These are phyloP conservation scores for Fusarium verticillioides DNA, from an alignment of 2,329 filamentous ascomycete species.

Conservation along the genomic window DNA sequence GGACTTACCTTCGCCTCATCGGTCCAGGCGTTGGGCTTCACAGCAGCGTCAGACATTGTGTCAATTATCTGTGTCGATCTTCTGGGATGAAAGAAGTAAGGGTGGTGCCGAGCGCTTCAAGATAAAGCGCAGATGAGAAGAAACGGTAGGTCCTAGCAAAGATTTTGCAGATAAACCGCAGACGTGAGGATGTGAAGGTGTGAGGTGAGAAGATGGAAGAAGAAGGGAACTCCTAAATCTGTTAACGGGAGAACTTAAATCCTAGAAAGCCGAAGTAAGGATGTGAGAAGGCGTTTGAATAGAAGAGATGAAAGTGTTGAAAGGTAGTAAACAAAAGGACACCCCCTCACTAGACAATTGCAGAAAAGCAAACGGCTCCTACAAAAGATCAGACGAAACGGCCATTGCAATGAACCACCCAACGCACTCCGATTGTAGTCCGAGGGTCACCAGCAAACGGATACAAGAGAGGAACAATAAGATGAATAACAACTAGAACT, in stretches of 20 bases:
- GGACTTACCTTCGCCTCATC: constrained; percentile 50
- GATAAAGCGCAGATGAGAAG: not conserved
- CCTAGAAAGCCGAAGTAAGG: not conserved
- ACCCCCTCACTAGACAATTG: not conserved
- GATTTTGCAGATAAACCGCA: not conserved
- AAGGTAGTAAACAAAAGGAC: not conserved
- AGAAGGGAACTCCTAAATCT: not conserved
- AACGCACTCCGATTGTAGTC: not conserved
- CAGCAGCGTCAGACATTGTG: constrained; percentile 41
- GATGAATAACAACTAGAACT: not conserved
- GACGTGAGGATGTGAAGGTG: not conserved
- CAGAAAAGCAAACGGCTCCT: not conserved
- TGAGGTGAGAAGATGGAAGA: not conserved
- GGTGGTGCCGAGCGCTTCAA: too few relatives aligned
- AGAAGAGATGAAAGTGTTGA: not conserved
- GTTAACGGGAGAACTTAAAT: not conserved
- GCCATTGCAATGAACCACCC: not conserved
- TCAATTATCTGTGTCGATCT: not conserved
- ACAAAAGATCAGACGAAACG: not conserved
- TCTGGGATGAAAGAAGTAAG: too few relatives aligned
- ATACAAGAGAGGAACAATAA: not conserved
- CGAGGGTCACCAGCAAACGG: not conserved
- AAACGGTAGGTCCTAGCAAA: not conserved
- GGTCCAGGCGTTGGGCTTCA: constrained; percentile 49
- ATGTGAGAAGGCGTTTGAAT: not conserved